These are phyloP conservation scores for Fusarium sp. DNA, from an alignment of 2,329 filamentous ascomycete genomes.

Conservation along the genomic window DNA sequence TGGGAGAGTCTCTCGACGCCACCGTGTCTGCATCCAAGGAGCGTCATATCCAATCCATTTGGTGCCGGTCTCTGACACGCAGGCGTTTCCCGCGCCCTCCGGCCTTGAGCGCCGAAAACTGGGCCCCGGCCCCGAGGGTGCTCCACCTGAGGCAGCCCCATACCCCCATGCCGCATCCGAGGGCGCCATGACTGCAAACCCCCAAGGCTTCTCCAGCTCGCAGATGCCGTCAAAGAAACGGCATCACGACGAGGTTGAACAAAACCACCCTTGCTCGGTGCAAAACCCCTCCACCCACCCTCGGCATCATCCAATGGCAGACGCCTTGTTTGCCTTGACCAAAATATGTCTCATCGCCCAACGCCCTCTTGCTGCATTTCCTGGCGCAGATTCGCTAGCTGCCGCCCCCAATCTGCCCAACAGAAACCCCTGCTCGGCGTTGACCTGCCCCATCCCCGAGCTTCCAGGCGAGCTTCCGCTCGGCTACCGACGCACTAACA, in stretches of 20 bases:
- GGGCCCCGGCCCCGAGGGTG: conserved; percentile 38
- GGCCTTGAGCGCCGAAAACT: conserved; percentile 28
- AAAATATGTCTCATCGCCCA: conserved; percentile 44
- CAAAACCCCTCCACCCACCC: conserved; percentile 25
- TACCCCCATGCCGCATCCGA: conserved; percentile 14
- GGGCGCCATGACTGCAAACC: conserved; percentile 10
- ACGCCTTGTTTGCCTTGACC: conserved; percentile 33
- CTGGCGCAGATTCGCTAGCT: conserved; percentile 20
- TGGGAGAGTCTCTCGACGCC: conserved; percentile 16
- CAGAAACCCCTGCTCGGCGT: conserved; percentile 40
- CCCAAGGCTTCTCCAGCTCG: conserved; percentile 6
- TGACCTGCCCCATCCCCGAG: conserved; percentile 42
- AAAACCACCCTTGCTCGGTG: conserved; percentile 27
- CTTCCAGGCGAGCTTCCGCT: conserved; percentile 42
- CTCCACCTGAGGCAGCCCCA: conserved; percentile 25
- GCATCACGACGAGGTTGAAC: conserved; percentile 8
- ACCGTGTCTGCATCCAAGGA: conserved; percentile 10
- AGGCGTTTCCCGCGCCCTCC: conserved; percentile 37
- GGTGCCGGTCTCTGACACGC: conserved; percentile 1
- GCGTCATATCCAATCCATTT: conserved; percentile 4
- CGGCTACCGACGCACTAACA: conserved; percentile 46
- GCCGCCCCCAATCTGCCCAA: conserved; percentile 25
- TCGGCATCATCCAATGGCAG: conserved; percentile 31
- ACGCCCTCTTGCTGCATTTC: conserved; percentile 30
- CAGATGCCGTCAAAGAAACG: conserved; percentile 26